phyloP scores from a whole-genome alignment of 192 early-diverging fungal species.

The Podila verticillata region DNA sequence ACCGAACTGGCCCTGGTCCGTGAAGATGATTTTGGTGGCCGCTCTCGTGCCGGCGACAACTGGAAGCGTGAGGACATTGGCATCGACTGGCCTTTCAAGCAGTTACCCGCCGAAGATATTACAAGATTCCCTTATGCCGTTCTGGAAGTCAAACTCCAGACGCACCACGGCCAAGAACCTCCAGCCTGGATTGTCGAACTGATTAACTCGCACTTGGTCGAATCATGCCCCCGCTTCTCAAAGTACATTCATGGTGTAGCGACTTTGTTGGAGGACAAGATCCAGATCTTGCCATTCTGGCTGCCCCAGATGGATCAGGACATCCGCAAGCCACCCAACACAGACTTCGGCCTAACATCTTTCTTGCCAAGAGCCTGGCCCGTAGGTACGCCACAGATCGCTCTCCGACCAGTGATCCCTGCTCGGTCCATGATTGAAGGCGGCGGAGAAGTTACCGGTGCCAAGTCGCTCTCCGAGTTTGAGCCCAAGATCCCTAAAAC shows the following conservation, averaged over 20 bases:
- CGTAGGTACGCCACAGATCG: constrained; percentile 33
- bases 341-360: constrained; percentile 34
- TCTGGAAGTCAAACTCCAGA: constrained; percentile 88
- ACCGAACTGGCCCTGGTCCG: constrained; percentile 96
- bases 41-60: constrained; percentile 75
- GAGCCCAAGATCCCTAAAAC: constrained; percentile 49
- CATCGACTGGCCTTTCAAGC: constrained; percentile 84
- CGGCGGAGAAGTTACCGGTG: constrained; percentile 6
- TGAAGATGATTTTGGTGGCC: constrained; percentile 83
- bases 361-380: constrained; percentile 41
- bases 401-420: constrained; percentile 12
- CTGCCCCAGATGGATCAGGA: constrained; percentile 52
- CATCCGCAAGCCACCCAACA: constrained; percentile 48
- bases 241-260: constrained; percentile 90
- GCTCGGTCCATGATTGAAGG: constrained; percentile 22
- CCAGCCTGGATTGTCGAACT: constrained; percentile 85
- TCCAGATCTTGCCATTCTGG: constrained; percentile 72
- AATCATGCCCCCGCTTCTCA: constrained; percentile 85
- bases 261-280: constrained; percentile 69
- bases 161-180: constrained; percentile 71
- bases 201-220: constrained; percentile 75
- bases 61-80: constrained; percentile 92
- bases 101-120: constrained; percentile 69
- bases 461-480: constrained; percentile 49
- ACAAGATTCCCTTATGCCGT: constrained; percentile 95